Percentiles rank a stretch among this genome's conserved stretches.
phyloP scores from a whole-genome alignment of 768 basidiomycete genomes.

The Kwoniella newhampshirensis region DNA sequence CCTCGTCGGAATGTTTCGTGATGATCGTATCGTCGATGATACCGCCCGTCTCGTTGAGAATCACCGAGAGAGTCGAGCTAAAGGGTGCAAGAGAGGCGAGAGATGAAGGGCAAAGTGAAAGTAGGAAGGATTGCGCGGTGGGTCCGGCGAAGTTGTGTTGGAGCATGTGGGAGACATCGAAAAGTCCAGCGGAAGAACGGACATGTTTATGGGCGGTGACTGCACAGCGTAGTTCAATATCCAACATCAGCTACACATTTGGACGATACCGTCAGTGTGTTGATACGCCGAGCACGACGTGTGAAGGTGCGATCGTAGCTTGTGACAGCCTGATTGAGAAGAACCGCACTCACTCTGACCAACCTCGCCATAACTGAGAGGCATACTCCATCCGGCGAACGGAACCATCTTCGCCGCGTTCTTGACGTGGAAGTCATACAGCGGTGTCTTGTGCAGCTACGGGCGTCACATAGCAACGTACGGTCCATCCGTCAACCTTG shows the following conservation, averaged over 20 bases:
- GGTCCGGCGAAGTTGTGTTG: conserved; percentile 81
- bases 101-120: conserved; percentile 85
- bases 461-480: no score
- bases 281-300: background rate
- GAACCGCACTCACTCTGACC: conserved; percentile 65
- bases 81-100: conserved; percentile 67
- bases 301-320: background rate
- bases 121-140: conserved; percentile 74
- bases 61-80: conserved; percentile 78
- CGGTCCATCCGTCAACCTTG: background rate
- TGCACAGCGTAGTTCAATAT: no score
- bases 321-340: no score
- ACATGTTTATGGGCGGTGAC: conserved; percentile 90
- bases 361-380: conserved; percentile 75
- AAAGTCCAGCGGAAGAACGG: conserved; percentile 75
- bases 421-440: conserved; percentile 82
- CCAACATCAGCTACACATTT: no score
- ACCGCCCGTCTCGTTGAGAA: conserved; percentile 84
- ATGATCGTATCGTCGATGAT: conserved; percentile 96
- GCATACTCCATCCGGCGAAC: conserved; percentile 95
- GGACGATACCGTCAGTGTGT: background rate
- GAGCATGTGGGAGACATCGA: conserved; percentile 99
- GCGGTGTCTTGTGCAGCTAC: conserved; percentile 66
- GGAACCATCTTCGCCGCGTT: conserved; percentile 89
- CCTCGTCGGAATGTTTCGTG: conserved; percentile 62